Evolutionary conservation across 2,329 filamentous ascomycete genomes (phyloP), one percentile per base, ranked within the genome.

Genomic region (Penicillium corylophilum): DNA sequence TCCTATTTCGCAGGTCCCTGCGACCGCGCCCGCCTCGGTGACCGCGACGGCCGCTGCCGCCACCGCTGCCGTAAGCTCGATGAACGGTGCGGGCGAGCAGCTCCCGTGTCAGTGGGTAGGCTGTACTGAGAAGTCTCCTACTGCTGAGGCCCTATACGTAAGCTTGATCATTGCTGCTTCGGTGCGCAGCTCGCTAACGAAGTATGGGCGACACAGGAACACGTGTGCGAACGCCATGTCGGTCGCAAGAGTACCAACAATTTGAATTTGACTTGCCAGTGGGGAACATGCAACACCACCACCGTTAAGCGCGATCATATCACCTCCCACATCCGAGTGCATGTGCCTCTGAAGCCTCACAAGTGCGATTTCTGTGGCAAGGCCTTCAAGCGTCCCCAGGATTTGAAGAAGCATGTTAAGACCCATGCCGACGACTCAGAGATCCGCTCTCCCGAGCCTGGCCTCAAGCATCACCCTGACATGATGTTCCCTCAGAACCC

Each of bases 191-290:
- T 4, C 18, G 47, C 43, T 48, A 40, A 44, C 39, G 24, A 20
- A 20, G 36, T 16, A 20, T 16, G 36, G 28, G 42, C 36, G 1
- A 7, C 31, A 36, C 65, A 97, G 92, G 93, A 97, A 67, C 94
- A 99, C 74, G 92, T 99, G 63, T 97, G 94, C 75, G 94, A 97
- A 73, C 90, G 91, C 68, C 94, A 99, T 80, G 92, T 99, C 71
- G 94, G 94, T 60, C 90, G 94, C 75, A 99, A 99, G 81, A 95
- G 90, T 78, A 99, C 94, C 69, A 97, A 97, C 79, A 99, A 99
- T 76, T 81, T 99, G 68, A 97, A 94, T 74, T 76, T 99, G 71
- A 96, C 91, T 48, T 99, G 94, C 77, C 90, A 95, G 71, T 99
- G 94, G 94, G 94, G 92, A 64, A 88, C 87, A 59, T 99, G 94